Base-by-base conservation (phyloP, 2,329 filamentous ascomycete species). In the Fusarium guadeloupense region DNA sequence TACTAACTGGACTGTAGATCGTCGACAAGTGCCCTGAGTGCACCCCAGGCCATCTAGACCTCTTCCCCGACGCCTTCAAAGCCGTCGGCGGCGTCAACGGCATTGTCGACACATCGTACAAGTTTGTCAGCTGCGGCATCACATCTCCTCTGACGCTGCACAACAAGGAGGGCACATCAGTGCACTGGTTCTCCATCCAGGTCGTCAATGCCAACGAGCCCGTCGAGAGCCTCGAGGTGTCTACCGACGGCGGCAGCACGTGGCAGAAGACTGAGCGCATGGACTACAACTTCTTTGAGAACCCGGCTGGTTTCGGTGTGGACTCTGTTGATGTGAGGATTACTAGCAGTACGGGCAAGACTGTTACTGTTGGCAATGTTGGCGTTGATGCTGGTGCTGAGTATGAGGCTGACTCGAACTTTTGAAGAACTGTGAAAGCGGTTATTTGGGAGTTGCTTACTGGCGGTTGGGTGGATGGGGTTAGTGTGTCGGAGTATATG, bases 261-360 rank as follows among this genome's bases (percentile, higher is more conserved):
- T 89, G 86, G 86, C 72, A 81, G 71, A 43, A 70, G n/a, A 88
- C 86, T 1, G 78, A 75, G 3, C 78, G 87, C 41, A 72, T 78
- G 51, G 72, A 76, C 23, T 86, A 86, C 71, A 85, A 89, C 78
- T 89, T 81, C 75, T 89, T 89, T 39, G 81, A 89, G 78, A 80
- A 86, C 64, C 53, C 75, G 1, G 76, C 78, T 53, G 87, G 87
- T 0, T 87, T 85, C 65, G 83, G 85, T 1, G 80, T 78, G 1
- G 72, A 77, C 9, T 80, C 72, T 4, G 83, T 89, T 2, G 79
- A 83, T 62, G 77, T 89, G 30, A 80, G 78, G 57, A 77, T 88
- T 31, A 88, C 85, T 1, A 81, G 82, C 57, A 69, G 75, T 4
- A 78, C 77, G 37, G 86, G 86, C 1, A 76, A 79, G 60, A 77